Evolutionary conservation across 2,329 filamentous ascomycete species (phyloP), one percentile per base, ranked within the genome.

Genomic region (Cordyceps javanica): DNA sequence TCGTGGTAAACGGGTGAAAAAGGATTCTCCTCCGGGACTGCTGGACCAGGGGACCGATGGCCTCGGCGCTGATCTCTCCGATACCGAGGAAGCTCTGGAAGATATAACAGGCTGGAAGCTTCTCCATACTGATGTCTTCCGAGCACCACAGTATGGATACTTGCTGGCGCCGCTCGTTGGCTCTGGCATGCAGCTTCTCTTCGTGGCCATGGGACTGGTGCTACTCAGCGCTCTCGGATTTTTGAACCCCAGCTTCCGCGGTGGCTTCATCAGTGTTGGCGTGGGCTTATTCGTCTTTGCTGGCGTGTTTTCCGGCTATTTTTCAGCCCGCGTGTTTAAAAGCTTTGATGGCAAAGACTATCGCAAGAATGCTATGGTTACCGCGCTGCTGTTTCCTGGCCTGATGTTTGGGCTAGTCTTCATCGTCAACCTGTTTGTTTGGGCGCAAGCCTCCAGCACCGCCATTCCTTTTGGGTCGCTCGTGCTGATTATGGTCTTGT

Each of bases 61-160:
- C 49, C 77, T 81, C 61, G 76, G 62, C 46, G 87, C 82, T 5
- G 89, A 91, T 50, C 60, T 80, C 8, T 80, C 78, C 2, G 75
- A 71, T 63, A 84, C 79, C 60, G 76, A 74, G 1, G 85, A 85
- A 42, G 73, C 81, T 0, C 70, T 90, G 7, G 91, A 96, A 66
- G 91, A 96, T 64, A 81, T 89, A 28, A 90, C 89, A 2, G 90
- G 91, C 52, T 96, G 91, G 91, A 96, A 96, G 70, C 77, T 94
- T 16, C 78, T 96, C 3, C 90, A 95, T 66, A 89, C 83, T n/a
- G 91, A 96, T 70, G 89, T 95, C 4, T 96, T 96, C 75, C 82
- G 91, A 48, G 77, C 86, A 26, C 91, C 91, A 0, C 71, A 77
- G 3, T 82, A 84, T 62, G 89, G 89, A 28, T 82, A 85, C 53